Evolutionary conservation across 495 filamentous ascomycete species (phyloP).

Genomic region (Hyaloscypha bicolor): DNA sequence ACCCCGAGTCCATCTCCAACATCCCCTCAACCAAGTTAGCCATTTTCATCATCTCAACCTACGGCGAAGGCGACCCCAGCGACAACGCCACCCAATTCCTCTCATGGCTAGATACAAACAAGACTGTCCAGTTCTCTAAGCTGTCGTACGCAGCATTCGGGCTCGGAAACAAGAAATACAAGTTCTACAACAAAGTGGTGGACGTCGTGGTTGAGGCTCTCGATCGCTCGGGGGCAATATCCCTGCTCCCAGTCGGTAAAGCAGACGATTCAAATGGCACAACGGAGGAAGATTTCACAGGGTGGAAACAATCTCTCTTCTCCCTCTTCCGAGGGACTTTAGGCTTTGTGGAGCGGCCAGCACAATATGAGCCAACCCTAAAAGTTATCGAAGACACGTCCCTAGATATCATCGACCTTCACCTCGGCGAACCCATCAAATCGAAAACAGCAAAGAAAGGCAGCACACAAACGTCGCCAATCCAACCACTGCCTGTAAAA

Average conservation of each 20-base stretch:
- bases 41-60: slow-evolving; percentile 53
- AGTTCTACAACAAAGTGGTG: slow-evolving; percentile 27
- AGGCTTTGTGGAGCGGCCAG: slow-evolving; percentile 42
- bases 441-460: slow-evolving; percentile 30
- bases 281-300: slow-evolving; percentile 30
- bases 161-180: slow-evolving; percentile 34
- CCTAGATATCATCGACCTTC: slow-evolving; percentile 42
- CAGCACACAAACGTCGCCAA: slow-evolving; percentile 30
- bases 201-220: slow-evolving; percentile 10
- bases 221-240: slow-evolving; percentile 10
- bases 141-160: slow-evolving; percentile 45
- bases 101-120: slow-evolving; percentile 40
- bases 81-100: slow-evolving; percentile 53
- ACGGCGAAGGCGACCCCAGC: slow-evolving; percentile 57
- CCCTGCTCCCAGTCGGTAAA: slow-evolving; percentile 10
- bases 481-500: slow-evolving; percentile 39
- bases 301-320: slow-evolving; percentile 29
- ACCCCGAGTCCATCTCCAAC: slow-evolving; percentile 42
- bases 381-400: slow-evolving; percentile 42
- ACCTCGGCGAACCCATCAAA: slow-evolving; percentile 43
- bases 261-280: slow-evolving; percentile 26
- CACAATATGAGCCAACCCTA: slow-evolving; percentile 44
- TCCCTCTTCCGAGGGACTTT: slow-evolving; percentile 40
- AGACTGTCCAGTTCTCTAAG: slow-evolving; percentile 15
- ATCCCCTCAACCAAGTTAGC: slow-evolving; percentile 46